Evolutionary conservation across 164 flowering plant genomes (phyloP), one percentile per base, ranked within the genome.

Genomic region (Nymphaea thermarum): DNA sequence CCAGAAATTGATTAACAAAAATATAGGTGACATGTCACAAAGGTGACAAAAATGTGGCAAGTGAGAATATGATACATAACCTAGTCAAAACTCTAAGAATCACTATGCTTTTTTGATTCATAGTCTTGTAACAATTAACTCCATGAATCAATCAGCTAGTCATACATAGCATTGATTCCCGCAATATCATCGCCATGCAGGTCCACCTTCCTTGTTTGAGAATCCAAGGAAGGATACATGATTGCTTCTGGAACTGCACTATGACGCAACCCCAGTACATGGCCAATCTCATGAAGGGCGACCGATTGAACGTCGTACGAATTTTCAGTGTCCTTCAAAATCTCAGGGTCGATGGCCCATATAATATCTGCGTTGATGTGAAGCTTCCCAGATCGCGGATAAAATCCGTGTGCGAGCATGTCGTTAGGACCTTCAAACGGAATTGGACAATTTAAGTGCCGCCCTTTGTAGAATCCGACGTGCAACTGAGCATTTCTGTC

Each of bases 221-320:
- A 65, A 14, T 84, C 14, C 3, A 92, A 82, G 44, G 83, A 76
- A 43, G 96, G 96, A 72, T 67, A 88, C 98, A 89, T 92, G 63
- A 92, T 86, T 59, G 98, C 75, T 0, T 83, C 87, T 57, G 80
- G 79, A 2, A 76, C 82, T 15, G 91, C 81, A 1, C 86, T 80
- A 67, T 89, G 98, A 2, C 88, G 91, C 25, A 92, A 61, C 36
- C 96, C 98, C 18, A 92, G 73, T 66, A 92, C 44, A 65, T 92
- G 98, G 60, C 98, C 98, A 11, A 92, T 90, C 79, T 92, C 98
- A 62, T 92, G 98, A 15, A 88, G 85, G 16, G 89, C 94, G n/a
- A 92, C 98, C 0, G 94, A 81, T 62, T 92, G 96, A 61, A 92
- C 66, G 67, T 92, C 96, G 11, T 88, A 70, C 66, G 45, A 6